Percentiles rank a stretch among this genome's conserved stretches.
Evolutionary conservation across 2,329 filamentous ascomycete genomes (phyloP).

Genomic region (Penicillium concentricum): DNA sequence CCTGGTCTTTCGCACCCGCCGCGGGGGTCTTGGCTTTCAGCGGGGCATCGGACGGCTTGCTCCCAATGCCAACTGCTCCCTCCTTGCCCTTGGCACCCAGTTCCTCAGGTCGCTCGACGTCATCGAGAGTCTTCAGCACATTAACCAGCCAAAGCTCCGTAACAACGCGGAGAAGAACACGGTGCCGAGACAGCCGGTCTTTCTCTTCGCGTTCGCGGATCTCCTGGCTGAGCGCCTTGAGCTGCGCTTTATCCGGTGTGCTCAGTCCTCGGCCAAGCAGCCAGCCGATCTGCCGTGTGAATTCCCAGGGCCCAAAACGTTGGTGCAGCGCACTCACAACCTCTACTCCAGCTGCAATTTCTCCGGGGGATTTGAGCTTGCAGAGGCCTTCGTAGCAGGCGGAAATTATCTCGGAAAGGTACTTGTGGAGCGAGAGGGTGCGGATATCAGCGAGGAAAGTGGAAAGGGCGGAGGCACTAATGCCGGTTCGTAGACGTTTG

Average conservation of each 20-base stretch:
- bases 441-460: conserved; percentile 90
- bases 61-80: conserved; percentile 35
- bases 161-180: conserved; percentile 81
- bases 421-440: conserved; percentile 89
- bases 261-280: conserved; percentile 85
- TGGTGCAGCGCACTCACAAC: conserved; percentile 94
- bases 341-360: conserved; percentile 88
- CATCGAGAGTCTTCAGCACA: conserved; percentile 76
- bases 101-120: conserved; percentile 65
- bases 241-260: conserved; percentile 78
- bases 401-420: conserved; percentile 93
- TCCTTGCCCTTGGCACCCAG: conserved; percentile 57
- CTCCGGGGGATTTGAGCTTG: conserved; percentile 85
- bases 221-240: conserved; percentile 78
- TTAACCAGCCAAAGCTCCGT: conserved; percentile 96
- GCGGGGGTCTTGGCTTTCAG: conserved; percentile 63
- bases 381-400: conserved; percentile 93
- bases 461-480: conserved; percentile 73
- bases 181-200: conserved; percentile 81
- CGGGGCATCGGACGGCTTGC: conserved; percentile 54
- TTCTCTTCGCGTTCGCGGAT: conserved; percentile 94
- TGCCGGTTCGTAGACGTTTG: conserved; percentile 86
- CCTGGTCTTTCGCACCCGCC: conserved; percentile 54
- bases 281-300: conserved; percentile 90
- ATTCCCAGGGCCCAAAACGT: conserved; percentile 85